Evolutionary conservation across 2,329 filamentous ascomycete species (phyloP).

Genomic region (Talaromyces albobiverticillius): DNA sequence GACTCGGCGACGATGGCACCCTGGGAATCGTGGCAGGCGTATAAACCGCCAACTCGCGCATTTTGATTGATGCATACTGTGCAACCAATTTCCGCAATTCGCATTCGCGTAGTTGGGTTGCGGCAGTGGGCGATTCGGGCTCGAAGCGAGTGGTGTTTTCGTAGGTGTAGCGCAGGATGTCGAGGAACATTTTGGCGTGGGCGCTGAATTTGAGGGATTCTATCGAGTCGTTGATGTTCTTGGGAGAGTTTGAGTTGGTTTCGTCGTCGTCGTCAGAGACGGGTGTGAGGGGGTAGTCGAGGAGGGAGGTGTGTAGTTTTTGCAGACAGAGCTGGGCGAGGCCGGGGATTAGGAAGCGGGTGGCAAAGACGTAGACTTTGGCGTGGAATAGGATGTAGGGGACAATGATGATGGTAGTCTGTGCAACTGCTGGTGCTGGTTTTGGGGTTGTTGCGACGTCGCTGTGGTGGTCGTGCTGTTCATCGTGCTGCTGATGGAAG

Average conservation of each 20-base stretch:
- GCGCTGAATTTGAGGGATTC: slow-evolving; percentile 23
- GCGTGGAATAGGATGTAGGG: slow-evolving; percentile 43
- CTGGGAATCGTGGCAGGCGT: slow-evolving; percentile 15
- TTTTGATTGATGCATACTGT: slow-evolving; percentile 40
- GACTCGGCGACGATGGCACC: slow-evolving; percentile 13
- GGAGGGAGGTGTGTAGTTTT: slow-evolving; percentile 38
- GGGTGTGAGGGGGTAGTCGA: slow-evolving; percentile 28
- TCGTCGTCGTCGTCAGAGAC: slow-evolving; percentile 19
- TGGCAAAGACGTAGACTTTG: slow-evolving; percentile 44
- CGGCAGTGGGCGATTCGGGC: slow-evolving; percentile 33
- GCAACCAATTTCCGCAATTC: slow-evolving; percentile 39
- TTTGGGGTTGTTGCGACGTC: background rate
- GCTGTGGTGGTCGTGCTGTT: slow-evolving; percentile 3
- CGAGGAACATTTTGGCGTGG: slow-evolving; percentile 34
- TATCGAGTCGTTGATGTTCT: background rate
- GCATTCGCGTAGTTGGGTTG: slow-evolving; percentile 37
- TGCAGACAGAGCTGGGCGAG: slow-evolving; percentile 39
- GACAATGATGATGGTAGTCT: slow-evolving; percentile 20
- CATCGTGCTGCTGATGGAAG: slow-evolving; percentile 22
- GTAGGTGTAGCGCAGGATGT: slow-evolving; percentile 39
- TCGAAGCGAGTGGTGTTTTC: slow-evolving; percentile 38
- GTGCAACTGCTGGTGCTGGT: slow-evolving; percentile 12
- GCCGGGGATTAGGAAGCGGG: slow-evolving; percentile 38
- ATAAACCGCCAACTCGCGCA: slow-evolving; percentile 36
- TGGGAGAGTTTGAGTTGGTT: background rate